phyloP scores from a whole-genome alignment of 1,284 basidiomycete species.

The Megacollybia platyphylla region DNA sequence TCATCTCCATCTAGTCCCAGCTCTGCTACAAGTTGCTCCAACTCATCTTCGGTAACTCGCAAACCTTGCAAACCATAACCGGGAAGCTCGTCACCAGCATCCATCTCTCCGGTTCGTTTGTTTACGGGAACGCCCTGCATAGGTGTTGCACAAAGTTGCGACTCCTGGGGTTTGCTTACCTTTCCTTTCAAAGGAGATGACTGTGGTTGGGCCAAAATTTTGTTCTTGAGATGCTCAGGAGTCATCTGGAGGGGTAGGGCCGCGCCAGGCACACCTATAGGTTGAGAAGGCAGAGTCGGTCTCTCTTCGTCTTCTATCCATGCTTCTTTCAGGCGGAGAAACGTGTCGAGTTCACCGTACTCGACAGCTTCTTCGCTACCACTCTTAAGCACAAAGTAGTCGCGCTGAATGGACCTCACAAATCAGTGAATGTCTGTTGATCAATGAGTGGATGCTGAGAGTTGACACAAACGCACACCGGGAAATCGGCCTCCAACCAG shows the following conservation, averaged over 20 bases:
- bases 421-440: constrained; percentile 38
- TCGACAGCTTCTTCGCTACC: constrained; percentile 72
- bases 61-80: constrained; percentile 67
- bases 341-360: constrained; percentile 52
- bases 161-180: constrained; percentile 4
- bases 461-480: constrained; percentile 17
- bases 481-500: constrained; percentile 57
- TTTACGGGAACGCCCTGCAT: constrained; percentile 23
- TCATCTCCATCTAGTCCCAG: constrained; percentile 63
- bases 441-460: not conserved
- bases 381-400: not conserved
- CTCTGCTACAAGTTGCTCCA: constrained; percentile 54
- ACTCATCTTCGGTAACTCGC: constrained; percentile 62
- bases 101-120: constrained; percentile 38
- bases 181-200: constrained; percentile 32
- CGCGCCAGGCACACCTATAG: constrained; percentile 70
- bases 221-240: constrained; percentile 52
- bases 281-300: constrained; percentile 32
- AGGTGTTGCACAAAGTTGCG: too few relatives aligned
- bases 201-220: constrained; percentile 35
- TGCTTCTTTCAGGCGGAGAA: constrained; percentile 58
- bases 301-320: constrained; percentile 48
- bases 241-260: constrained; percentile 64
- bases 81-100: constrained; percentile 49
- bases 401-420: constrained; percentile 24